These are phyloP conservation scores for Paramecium tetraurelia DNA, from an alignment of 73 alveolate genomes.

Conservation along the genomic window DNA sequence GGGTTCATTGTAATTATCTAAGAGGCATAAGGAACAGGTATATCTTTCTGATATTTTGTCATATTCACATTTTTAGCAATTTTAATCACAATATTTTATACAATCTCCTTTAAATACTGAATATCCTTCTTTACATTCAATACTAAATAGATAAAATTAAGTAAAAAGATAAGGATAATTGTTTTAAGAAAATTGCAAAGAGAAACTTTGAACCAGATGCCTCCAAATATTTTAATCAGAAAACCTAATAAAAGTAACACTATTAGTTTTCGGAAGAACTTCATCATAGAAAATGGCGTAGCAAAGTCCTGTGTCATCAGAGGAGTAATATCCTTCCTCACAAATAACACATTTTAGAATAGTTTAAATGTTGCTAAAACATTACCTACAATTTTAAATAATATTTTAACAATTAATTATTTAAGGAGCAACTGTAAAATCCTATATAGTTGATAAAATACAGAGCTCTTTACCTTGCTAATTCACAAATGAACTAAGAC, in stretches of 20 bases:
- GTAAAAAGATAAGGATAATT: neutral
- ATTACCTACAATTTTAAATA: neutral
- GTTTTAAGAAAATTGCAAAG: neutral
- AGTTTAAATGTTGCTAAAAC: neutral
- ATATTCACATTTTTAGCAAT: neutral
- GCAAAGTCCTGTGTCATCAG: neutral
- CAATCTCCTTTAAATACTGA: neutral
- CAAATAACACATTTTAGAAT: neutral
- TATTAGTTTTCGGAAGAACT: too few relatives aligned
- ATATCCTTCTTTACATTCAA: neutral
- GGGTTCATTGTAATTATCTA: neutral
- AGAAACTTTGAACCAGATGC: neutral
- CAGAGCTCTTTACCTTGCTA: neutral
- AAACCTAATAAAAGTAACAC: too few relatives aligned
- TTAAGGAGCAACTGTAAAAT: neutral
- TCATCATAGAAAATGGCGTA: too few relatives aligned
- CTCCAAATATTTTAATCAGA: neutral
- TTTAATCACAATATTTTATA: neutral
- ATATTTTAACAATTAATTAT: neutral
- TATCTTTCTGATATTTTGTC: neutral
- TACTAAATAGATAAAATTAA: neutral
- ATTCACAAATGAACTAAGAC: neutral
- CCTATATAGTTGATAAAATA: neutral
- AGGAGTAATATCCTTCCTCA: neutral
- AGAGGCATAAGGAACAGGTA: neutral